Base-by-base conservation (phyloP, 768 basidiomycete species). In the Boletellus ananas region DNA sequence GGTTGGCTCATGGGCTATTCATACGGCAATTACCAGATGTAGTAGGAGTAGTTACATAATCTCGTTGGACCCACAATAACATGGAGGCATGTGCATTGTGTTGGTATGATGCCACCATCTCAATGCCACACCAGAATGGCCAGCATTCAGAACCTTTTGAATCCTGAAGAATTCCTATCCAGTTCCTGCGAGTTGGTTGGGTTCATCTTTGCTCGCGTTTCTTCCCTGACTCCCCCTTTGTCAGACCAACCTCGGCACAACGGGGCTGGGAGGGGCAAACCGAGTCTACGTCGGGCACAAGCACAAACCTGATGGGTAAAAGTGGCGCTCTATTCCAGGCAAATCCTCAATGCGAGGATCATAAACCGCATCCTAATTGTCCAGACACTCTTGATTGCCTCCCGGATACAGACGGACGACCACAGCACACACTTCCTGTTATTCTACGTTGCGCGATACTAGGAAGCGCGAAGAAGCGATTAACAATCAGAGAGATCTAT, bases 401-500 rank as follows among this genome's bases (percentile, higher is more conserved):
- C 38, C 87, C 86, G 34, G 84, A 91, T 64, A 88, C 88, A 31
- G 79, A 82, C 52, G 86, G 81, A 38, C 74, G 87, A 55, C 89
- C 89, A 46, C 87, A 90, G 57, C 88, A 91, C 59, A 90, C 89
- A 11, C 79, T 91, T 38, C 89, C 89, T 20, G 84, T 90, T 50
- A 91, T 91, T 64, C 74, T 91, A 43, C 83, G 89, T 27, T 91
- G 89, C 59, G 85, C 89, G 23, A 91, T 91, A 58, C 72, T 91
- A 41, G 89, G 89, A 35, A 87, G 85, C 62, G 75, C 82, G 10
- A 79, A 80, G 55, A 81, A 84, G 60, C 80, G 87, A 20, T 73
- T 91, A 25, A 91, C 89, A 12, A 90, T 91, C 58, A 77, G 88
- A 42, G 88, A 90, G 60, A 90, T 91, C 50, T 91, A 91, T 58